Percentiles rank a stretch among this genome's conserved stretches.
These are phyloP conservation scores for Hanseniaspora meyeri DNA, from an alignment of 805 yeast species.

Conservation along the genomic window DNA sequence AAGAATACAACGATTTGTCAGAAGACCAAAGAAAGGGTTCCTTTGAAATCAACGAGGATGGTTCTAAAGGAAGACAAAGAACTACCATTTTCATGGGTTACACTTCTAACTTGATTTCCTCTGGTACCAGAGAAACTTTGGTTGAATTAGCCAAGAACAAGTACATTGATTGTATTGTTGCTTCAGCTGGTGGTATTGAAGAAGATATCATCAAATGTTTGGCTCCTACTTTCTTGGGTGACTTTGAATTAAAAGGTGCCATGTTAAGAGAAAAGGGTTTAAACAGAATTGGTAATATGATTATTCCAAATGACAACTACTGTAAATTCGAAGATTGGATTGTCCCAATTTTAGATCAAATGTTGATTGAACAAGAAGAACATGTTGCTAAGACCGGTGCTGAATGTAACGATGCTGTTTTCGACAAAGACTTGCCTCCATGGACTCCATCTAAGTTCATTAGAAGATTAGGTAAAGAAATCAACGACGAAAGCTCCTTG, in stretches of 20 bases:
- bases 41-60: slow-evolving; percentile 41
- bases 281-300: slow-evolving; percentile 92
- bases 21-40: slow-evolving; percentile 64
- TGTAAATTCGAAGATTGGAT: slow-evolving; percentile 98
- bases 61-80: slow-evolving; percentile 52
- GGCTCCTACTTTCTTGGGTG: slow-evolving; percentile 94
- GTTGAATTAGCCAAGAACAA: slow-evolving; percentile 84
- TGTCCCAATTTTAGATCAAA: slow-evolving; percentile 77
- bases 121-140: slow-evolving; percentile 86
- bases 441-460: slow-evolving; percentile 94
- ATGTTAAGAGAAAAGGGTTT: slow-evolving; percentile 84
- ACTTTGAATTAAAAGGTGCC: slow-evolving; percentile 69
- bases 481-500: slow-evolving; percentile 84
- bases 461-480: slow-evolving; percentile 88
- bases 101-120: slow-evolving; percentile 88
- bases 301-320: slow-evolving; percentile 96
- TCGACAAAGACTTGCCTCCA: slow-evolving; percentile 36
- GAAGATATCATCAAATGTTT: slow-evolving; percentile 93
- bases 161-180: slow-evolving; percentile 86
- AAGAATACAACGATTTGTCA: slow-evolving; percentile 50
- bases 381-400: slow-evolving; percentile 43
- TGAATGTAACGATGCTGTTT: slow-evolving; percentile 43
- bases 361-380: slow-evolving; percentile 79
- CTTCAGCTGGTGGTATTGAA: slow-evolving; percentile 97
- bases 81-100: slow-evolving; percentile 91